Conservation (phyloP, 23 red algal species). For the Cyanidioschyzon merolae region DNA sequence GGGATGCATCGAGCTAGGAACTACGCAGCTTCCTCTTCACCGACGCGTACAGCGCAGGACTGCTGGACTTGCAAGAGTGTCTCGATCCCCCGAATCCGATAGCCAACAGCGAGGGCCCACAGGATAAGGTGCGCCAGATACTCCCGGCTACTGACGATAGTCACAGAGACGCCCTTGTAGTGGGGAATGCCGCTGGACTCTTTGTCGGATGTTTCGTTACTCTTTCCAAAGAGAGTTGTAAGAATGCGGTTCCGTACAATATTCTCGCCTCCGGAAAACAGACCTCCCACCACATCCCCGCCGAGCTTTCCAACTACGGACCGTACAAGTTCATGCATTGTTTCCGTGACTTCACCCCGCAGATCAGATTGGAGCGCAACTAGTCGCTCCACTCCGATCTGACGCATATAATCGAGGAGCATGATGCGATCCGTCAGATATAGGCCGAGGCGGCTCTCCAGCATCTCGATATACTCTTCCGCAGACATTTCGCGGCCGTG, state of each 20-base stretch:
- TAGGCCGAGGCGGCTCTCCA: conserved; percentile 1
- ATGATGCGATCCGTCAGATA: conserved; percentile 3
- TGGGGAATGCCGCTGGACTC: not conserved
- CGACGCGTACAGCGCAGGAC: not conserved
- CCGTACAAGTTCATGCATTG: not conserved
- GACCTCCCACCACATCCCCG: not conserved
- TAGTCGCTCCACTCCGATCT: not conserved
- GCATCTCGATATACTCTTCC: conserved; percentile 4
- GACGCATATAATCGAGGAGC: conserved; percentile 8
- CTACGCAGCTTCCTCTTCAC: not conserved
- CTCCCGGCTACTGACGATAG: not conserved
- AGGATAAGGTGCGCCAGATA: not conserved
- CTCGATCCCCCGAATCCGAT: conserved; percentile 5
- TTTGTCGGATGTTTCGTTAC: not conserved
- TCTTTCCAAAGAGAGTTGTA: not conserved
- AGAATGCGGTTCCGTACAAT: not conserved
- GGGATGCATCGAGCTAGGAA: not conserved
- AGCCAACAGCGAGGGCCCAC: conserved; percentile 2
- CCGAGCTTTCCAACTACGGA: not conserved
- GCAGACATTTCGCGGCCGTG: conserved; percentile 14
- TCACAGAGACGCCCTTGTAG: conserved; percentile 5
- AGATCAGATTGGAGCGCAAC: not conserved
- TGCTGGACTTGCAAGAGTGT: not conserved
- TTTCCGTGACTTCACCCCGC: not conserved
- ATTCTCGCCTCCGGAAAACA: not conserved